phyloP scores from a whole-genome alignment of 176 grass and related monocot genomes.

The Dactylis glomerata region DNA sequence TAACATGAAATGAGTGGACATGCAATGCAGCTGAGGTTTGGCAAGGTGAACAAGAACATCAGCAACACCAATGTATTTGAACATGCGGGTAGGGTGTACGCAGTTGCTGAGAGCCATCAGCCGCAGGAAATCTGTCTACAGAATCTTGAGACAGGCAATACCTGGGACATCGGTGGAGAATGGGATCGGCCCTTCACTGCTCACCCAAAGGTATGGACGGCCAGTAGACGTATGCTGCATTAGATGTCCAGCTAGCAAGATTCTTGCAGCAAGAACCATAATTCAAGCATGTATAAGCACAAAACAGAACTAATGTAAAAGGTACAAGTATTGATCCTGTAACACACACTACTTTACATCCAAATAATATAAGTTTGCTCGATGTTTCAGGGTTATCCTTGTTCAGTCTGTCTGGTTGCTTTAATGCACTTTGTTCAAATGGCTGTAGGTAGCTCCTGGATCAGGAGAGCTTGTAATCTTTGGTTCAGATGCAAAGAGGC shows the following conservation, averaged over 20 bases:
- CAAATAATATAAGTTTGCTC: not conserved
- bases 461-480: constrained; percentile 58
- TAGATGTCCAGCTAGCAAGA: not conserved
- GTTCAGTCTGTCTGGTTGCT: not conserved
- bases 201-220: constrained; percentile 43
- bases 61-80: constrained; percentile 63
- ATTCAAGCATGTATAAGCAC: not conserved
- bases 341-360: not conserved
- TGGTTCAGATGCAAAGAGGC: constrained; percentile 37
- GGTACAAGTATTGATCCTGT: not conserved
- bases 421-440: constrained; percentile 17
- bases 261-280: no score
- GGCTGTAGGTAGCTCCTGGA: constrained; percentile 43
- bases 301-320: not conserved
- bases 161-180: constrained; percentile 37
- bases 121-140: constrained; percentile 39
- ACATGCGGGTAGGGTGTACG: constrained; percentile 35
- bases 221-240: not conserved
- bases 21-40: constrained; percentile 50
- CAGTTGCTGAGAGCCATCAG: constrained; percentile 36
- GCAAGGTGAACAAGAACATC: constrained; percentile 49
- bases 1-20: not conserved
- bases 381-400: not conserved
- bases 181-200: constrained; percentile 52
- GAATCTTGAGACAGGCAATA: constrained; percentile 18